Evolutionary conservation across 345 rosid genomes (phyloP).

Genomic region (Litchi chinensis): DNA sequence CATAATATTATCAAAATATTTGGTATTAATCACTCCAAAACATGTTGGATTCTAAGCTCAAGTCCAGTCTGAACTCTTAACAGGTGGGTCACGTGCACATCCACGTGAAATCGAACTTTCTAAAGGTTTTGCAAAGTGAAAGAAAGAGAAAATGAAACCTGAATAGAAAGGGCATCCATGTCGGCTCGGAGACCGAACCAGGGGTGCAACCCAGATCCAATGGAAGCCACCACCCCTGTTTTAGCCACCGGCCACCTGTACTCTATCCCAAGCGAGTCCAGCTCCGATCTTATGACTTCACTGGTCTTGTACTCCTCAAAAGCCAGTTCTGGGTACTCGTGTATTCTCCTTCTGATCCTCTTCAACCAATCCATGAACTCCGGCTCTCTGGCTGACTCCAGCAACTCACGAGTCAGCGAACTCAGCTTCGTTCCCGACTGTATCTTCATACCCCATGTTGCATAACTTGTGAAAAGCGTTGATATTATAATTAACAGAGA

Average conservation of each 20-base stretch:
- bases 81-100: no score
- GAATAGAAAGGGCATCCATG: constrained; percentile 62
- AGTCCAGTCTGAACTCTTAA: no score
- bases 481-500: not conserved
- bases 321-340: constrained; percentile 53
- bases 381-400: constrained; percentile 39
- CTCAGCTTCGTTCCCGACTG: constrained; percentile 16
- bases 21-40: no score
- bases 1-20: no score
- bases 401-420: constrained; percentile 28
- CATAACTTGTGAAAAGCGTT: not conserved
- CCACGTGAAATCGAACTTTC: no score
- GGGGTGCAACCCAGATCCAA: constrained; percentile 47
- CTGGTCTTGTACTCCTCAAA: constrained; percentile 53
- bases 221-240: constrained; percentile 53
- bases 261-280: constrained; percentile 41
- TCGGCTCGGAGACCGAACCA: constrained; percentile 62
- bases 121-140: not conserved
- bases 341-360: constrained; percentile 43
- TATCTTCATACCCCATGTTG: not conserved
- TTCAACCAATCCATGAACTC: constrained; percentile 50
- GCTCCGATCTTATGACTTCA: constrained; percentile 39
- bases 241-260: constrained; percentile 53
- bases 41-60: no score
- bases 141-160: constrained; percentile 28